Conservation (phyloP, 257 asterid species). For the Leonotis leonurus region DNA sequence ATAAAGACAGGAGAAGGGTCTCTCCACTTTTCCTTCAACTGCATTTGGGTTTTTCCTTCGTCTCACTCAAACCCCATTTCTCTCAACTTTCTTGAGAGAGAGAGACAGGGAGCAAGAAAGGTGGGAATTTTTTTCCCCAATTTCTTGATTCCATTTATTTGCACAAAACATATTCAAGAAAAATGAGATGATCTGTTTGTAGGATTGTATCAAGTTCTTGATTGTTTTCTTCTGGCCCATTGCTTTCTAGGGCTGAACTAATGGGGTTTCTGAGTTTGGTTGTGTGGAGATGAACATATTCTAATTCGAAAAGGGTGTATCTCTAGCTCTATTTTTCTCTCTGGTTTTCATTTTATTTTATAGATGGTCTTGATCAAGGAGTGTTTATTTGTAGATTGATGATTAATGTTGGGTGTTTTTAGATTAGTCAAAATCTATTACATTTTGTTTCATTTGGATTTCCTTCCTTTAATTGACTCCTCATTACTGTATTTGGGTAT, state of each 20-base stretch:
- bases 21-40: conserved; percentile 19
- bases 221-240: too few species aligned
- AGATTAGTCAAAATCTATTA: background rate
- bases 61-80: conserved; percentile 34
- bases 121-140: conserved; percentile 23
- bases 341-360: background rate
- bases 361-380: conserved; percentile 27
- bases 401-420: conserved; percentile 9
- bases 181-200: too few species aligned
- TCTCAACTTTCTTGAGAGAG: conserved; percentile 29
- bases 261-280: conserved; percentile 8
- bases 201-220: too few species aligned
- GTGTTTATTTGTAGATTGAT: conserved; percentile 6
- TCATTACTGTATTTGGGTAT: conserved; percentile 17
- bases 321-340: background rate
- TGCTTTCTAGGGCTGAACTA: conserved; percentile 15
- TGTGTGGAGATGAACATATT: too few species aligned
- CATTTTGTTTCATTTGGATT: conserved; percentile 12
- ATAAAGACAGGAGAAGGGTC: conserved; percentile 34
- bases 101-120: conserved; percentile 29
- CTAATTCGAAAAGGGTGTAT: conserved; percentile 14
- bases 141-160: background rate
- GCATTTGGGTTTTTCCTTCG: conserved; percentile 27
- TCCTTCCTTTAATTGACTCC: too few species aligned
- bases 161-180: too few species aligned